These are phyloP conservation scores for Coemansia sp. DNA, from an alignment of 192 early-diverging fungal species.

Conservation along the genomic window DNA sequence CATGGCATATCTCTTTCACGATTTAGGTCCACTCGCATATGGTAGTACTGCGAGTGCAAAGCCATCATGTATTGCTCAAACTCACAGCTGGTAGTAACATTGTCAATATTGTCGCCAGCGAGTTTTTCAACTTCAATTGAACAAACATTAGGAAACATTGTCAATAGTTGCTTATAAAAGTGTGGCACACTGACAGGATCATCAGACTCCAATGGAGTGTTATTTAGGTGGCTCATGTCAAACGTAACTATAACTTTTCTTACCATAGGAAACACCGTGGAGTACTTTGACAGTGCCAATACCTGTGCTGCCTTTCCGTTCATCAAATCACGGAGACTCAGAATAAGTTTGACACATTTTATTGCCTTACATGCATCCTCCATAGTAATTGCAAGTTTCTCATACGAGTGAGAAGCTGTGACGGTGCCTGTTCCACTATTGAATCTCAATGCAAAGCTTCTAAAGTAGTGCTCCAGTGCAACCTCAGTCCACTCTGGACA, in stretches of 20 bases:
- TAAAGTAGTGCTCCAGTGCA: slow-evolving; percentile 4
- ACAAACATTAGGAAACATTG: neutral
- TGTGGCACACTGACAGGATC: neutral
- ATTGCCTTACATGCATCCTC: neutral
- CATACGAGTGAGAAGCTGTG: neutral
- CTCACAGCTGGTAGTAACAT: neutral
- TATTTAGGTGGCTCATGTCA: neutral
- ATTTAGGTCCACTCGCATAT: neutral
- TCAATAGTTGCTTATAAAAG: neutral
- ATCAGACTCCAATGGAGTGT: neutral
- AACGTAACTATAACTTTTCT: neutral
- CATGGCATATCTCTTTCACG: neutral
- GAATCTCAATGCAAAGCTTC: neutral
- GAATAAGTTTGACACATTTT: neutral
- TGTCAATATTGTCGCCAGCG: neutral
- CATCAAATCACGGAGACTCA: neutral
- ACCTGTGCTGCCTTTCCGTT: neutral
- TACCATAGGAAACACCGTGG: neutral
- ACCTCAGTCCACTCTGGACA: slow-evolving; percentile 4
- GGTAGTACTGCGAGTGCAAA: neutral
- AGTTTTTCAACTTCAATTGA: neutral
- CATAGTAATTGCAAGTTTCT: neutral
- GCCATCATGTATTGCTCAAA: neutral
- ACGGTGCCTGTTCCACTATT: neutral
- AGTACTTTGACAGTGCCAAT: slow-evolving; percentile 1